Evolutionary conservation across 495 filamentous ascomycete genomes (phyloP).

Genomic region (Neurospora terricola): DNA sequence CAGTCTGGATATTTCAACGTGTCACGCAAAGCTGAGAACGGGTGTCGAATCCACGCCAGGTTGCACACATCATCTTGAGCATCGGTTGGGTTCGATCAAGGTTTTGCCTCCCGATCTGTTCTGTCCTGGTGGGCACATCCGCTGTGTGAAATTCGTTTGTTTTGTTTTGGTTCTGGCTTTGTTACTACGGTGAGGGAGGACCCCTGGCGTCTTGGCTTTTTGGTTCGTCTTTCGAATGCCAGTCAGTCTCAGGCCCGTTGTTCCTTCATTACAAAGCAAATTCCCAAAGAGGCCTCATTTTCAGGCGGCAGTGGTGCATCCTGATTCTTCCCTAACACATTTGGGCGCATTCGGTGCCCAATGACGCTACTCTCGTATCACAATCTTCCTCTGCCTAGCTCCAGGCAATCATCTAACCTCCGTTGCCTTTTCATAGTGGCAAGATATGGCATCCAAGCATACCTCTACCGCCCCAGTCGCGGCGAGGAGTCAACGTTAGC

Average conservation of each 20-base stretch:
- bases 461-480: slow-evolving; percentile 81
- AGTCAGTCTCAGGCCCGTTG: neutral
- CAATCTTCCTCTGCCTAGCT: neutral
- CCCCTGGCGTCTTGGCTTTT: neutral
- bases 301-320: neutral
- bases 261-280: neutral
- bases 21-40: neutral
- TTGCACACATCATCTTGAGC: neutral
- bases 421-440: slow-evolving; percentile 40
- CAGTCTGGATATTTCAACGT: neutral
- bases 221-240: neutral
- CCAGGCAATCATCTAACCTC: neutral
- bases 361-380: neutral
- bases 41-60: neutral
- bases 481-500: slow-evolving; percentile 60
- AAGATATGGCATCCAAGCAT: slow-evolving; percentile 82
- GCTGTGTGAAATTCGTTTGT: neutral
- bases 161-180: neutral
- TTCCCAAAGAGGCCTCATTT: neutral
- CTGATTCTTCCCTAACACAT: neutral
- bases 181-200: neutral
- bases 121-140: neutral
- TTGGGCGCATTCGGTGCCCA: neutral
- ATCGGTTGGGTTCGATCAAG: neutral
- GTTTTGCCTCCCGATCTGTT: neutral